A percentile compares a stretch with the other conserved stretches of the same genome.
Evolutionary conservation across 805 yeast species (phyloP).

Genomic region (Ogataea haglerorum): DNA sequence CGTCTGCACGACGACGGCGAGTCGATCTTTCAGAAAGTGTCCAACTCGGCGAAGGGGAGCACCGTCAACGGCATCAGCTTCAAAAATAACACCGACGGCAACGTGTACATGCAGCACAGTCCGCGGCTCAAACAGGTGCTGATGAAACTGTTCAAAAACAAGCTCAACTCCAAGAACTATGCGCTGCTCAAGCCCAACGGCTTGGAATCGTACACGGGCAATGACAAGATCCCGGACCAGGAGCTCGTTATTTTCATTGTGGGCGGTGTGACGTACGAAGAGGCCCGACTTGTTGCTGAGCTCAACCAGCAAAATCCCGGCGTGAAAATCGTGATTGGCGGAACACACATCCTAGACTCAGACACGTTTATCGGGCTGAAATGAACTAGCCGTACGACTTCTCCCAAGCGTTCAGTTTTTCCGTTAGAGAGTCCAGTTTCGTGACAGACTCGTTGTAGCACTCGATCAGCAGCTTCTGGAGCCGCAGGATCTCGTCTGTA

Average conservation of each 20-base stretch:
- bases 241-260: conserved; percentile 70
- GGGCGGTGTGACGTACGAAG: conserved; percentile 94
- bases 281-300: conserved; percentile 76
- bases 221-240: conserved; percentile 41
- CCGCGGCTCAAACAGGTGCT: conserved; percentile 62
- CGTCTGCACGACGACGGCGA: conserved; percentile 39
- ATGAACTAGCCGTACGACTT: conserved; percentile 51
- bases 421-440: conserved; percentile 70
- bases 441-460: conserved; percentile 58
- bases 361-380: conserved; percentile 27
- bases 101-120: conserved; percentile 86
- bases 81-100: conserved; percentile 44
- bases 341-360: conserved; percentile 58
- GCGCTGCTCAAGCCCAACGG: conserved; percentile 20
- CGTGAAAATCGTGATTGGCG: conserved; percentile 75
- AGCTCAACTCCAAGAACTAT: conserved; percentile 30
- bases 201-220: conserved; percentile 10
- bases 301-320: conserved; percentile 55
- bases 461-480: conserved; percentile 41
- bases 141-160: conserved; percentile 39
- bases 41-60: conserved; percentile 22
- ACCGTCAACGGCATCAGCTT: conserved; percentile 33
- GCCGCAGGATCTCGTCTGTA: conserved; percentile 24
- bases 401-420: conserved; percentile 75
- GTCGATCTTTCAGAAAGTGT: conserved; percentile 26